Percentiles rank a stretch among this genome's conserved stretches.
Conservation (phyloP, 1,284 basidiomycete genomes). For the Cerrena zonata region DNA sequence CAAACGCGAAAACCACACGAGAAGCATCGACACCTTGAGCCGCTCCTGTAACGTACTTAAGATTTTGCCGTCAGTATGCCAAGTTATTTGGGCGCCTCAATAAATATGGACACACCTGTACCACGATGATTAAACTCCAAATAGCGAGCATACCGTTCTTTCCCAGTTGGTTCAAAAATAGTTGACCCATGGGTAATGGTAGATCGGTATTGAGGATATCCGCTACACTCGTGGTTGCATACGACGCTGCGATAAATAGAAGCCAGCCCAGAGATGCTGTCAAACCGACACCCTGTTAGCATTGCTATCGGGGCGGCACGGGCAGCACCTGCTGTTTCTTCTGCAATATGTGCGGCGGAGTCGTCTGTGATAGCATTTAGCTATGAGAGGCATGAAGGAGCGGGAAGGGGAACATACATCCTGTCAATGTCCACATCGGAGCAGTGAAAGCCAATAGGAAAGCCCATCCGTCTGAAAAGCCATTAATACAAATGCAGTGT, state of each 20-base stretch:
- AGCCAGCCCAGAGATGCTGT: conserved; percentile 63
- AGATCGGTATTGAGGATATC: conserved; percentile 46
- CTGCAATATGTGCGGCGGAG: conserved; percentile 72
- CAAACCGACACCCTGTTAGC: conserved; percentile 53
- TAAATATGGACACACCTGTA: conserved; percentile 42
- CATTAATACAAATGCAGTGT: conserved; percentile 1
- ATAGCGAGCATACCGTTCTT: conserved; percentile 65
- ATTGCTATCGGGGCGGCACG: conserved; percentile 74
- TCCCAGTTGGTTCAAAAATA: conserved; percentile 60
- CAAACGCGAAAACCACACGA: conserved; percentile 69
- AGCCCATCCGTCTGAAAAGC: conserved; percentile 55
- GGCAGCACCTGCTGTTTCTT: conserved; percentile 65
- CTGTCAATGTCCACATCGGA: conserved; percentile 74
- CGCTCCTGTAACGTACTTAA: conserved; percentile 63
- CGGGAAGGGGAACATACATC: conserved; percentile 41
- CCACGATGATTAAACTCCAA: conserved; percentile 66
- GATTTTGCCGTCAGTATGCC: no score
- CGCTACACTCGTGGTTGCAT: conserved; percentile 51
- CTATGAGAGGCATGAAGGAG: not conserved
- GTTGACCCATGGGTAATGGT: conserved; percentile 66
- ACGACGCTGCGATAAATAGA: conserved; percentile 58
- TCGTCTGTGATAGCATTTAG: conserved; percentile 43
- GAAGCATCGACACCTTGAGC: conserved; percentile 73
- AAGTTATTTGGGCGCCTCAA: not conserved
- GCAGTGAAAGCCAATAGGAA: conserved; percentile 68